These are phyloP conservation scores for Lecanosticta acicola DNA, from an alignment of 2,329 filamentous ascomycete genomes.

Conservation along the genomic window DNA sequence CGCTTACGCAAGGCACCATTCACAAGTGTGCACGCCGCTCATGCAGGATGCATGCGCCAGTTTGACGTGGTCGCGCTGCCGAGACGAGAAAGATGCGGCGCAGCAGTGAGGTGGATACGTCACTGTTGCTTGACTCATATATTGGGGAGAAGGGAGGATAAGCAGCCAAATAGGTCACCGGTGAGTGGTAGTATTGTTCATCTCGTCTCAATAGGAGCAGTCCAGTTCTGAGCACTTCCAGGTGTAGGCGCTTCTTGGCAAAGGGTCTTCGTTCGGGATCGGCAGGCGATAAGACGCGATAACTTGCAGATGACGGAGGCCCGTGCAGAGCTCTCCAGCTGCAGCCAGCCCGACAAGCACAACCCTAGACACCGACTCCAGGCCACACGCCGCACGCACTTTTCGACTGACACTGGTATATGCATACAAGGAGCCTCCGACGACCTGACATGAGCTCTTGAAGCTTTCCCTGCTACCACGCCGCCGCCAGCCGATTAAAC, in stretches of 20 bases:
- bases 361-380: too few species aligned
- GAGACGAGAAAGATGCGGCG: background rate
- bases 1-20: constrained; percentile 20
- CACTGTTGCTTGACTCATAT: background rate
- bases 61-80: constrained; percentile 2
- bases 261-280: background rate
- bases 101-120: background rate
- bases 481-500: too few species aligned
- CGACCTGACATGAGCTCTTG: background rate
- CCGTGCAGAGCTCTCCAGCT: background rate
- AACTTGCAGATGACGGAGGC: background rate
- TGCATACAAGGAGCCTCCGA: too few species aligned
- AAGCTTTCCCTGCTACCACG: too few species aligned
- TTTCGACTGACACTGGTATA: too few species aligned
- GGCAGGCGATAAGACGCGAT: background rate
- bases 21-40: background rate
- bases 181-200: background rate
- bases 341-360: background rate
- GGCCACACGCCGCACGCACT: background rate
- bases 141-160: too few species aligned
- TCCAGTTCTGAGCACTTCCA: background rate
- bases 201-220: too few species aligned
- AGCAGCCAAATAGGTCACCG: too few species aligned
- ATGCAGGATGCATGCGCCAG: background rate
- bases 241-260: too few species aligned